Base-by-base conservation (phyloP, 306 rosid species). In the Malus fusca region DNA sequence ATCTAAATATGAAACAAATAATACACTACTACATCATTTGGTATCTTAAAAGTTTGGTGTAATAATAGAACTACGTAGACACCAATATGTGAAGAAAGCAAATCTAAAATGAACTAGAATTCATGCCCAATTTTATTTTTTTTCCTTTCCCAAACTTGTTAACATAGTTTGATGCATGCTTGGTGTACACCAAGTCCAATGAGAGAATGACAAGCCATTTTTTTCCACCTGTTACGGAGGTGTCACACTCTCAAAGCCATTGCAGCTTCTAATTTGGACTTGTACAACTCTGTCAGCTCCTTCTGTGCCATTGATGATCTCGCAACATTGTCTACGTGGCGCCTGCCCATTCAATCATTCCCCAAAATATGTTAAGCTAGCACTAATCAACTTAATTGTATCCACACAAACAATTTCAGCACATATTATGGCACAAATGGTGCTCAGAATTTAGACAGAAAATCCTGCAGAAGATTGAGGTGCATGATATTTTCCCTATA, bases 311-410 rank as follows among this genome's bases (percentile, higher is more conserved):
- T 81, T 43, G 56, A 84, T 43, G 15, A 93, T 40, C 68, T 91
- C 82, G 10, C 93, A 91, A 67, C 97, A 93, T 52, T 91, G 98
- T 80, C 98, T 89, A 13, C 98, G 91, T 69, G 92, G 97, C 4
- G 93, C 96, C 97, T 91, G 88, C 19, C 59, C 37, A 77, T 42
- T 42, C 44, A 42, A 2, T 42, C 12, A 42, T 42, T 42, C 44
- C 44, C 44, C 44, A 42, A 42, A 42, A 42, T 42, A 42, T 42
- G 44, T 42, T 42, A 42, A 42, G 44, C 12, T 9, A 9, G 12
- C 8, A 59, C 30, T 60, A 11, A 60, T 60, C 65, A 60, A 60
- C 65, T 60, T 22, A 19, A 59, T 55, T 56, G 21, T 22, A 10
- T 59, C 18, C 30, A 23, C 31, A 63, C 4, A 28, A 18, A 63